These are phyloP conservation scores for Triticum monococcum DNA, from an alignment of 176 grass and related monocot species.

Conservation along the genomic window DNA sequence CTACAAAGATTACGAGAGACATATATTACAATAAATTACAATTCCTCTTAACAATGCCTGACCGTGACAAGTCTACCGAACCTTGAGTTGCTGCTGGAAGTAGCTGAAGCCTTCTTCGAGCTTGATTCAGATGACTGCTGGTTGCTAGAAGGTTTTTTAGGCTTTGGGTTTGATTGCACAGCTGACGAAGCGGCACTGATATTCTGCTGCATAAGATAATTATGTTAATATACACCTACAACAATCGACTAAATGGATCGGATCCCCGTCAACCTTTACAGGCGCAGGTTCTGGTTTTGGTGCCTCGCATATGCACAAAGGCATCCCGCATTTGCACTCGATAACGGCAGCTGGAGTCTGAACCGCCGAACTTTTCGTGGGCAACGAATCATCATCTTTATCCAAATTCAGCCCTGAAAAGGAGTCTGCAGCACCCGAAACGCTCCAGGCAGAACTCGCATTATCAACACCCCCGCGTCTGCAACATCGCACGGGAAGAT, in stretches of 20 bases:
- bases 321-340: conserved; percentile 97
- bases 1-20: background rate
- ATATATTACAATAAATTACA: background rate
- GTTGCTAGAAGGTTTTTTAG: conserved; percentile 62
- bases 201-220: conserved; percentile 39
- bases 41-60: background rate
- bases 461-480: conserved; percentile 47
- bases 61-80: conserved; percentile 27
- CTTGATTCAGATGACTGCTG: conserved; percentile 43
- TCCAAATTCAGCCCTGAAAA: conserved; percentile 77
- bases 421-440: conserved; percentile 41
- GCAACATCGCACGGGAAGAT: conserved; percentile 23
- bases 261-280: conserved; percentile 42
- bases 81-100: conserved; percentile 86
- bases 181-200: conserved; percentile 41
- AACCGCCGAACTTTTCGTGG: conserved; percentile 27
- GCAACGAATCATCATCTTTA: conserved; percentile 39
- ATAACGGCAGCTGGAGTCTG: conserved; percentile 20
- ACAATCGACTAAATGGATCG: background rate
- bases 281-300: conserved; percentile 62
- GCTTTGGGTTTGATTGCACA: conserved; percentile 52
- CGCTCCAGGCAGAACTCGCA: background rate
- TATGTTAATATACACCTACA: background rate
- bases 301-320: conserved; percentile 95
- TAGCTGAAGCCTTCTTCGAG: conserved; percentile 57